A percentile compares a stretch with the other conserved stretches of the same genome.
Conservation (phyloP, 2,329 filamentous ascomycete species). For the Colletotrichum phormii region DNA sequence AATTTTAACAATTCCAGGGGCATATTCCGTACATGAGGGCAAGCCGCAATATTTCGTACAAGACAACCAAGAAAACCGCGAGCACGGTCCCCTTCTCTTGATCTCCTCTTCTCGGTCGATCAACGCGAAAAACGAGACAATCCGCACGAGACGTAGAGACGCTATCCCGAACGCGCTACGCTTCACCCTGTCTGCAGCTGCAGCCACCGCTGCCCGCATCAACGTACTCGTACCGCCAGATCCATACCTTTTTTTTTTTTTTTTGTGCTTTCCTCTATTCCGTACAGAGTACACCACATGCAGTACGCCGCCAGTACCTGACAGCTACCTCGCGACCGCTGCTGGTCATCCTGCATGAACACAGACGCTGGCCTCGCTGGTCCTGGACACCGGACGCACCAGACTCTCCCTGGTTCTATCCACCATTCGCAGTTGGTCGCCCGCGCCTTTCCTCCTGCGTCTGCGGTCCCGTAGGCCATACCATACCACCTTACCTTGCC, state of each 20-base stretch:
- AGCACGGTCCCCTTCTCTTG: slow-evolving; percentile 26
- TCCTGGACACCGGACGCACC: slow-evolving; percentile 48
- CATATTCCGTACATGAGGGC: too few species aligned
- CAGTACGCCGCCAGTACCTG: slow-evolving; percentile 2
- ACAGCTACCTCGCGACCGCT: not conserved
- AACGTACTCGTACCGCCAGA: not conserved
- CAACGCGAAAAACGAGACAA: slow-evolving; percentile 32
- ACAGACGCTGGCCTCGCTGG: not conserved
- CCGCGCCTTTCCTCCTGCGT: not conserved
- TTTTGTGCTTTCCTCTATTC: not conserved
- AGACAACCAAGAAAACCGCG: not conserved
- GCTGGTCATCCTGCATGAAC: not conserved
- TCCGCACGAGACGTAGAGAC: not conserved
- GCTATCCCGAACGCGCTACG: slow-evolving; percentile 22
- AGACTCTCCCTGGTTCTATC: slow-evolving; percentile 61
- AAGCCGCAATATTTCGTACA: not conserved
- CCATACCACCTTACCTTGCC: too few species aligned
- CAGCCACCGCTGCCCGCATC: not conserved
- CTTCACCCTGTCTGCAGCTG: slow-evolving; percentile 10
- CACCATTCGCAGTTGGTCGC: not conserved
- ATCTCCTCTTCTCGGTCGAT: slow-evolving; percentile 22
- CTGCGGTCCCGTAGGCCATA: not conserved
- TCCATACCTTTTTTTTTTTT: not conserved
- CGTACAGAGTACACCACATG: not conserved
- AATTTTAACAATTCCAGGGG: not conserved